These are phyloP conservation scores for Jatropha curcas DNA, from an alignment of 345 rosid genomes.

Conservation along the genomic window DNA sequence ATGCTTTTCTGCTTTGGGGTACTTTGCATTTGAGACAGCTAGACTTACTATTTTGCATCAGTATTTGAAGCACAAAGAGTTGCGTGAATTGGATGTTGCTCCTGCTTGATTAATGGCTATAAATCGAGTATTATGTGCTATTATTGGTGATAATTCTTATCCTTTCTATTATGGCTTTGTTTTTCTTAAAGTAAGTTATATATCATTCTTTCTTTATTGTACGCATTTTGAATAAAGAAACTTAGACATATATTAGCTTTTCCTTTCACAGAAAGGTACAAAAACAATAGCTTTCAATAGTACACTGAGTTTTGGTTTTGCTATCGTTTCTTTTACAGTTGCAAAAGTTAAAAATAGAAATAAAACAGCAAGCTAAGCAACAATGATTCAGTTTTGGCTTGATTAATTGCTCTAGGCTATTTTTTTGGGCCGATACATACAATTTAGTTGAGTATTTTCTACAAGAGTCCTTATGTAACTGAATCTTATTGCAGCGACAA, in stretches of 20 bases:
- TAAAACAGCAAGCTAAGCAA: too few relatives aligned
- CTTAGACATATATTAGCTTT: neutral
- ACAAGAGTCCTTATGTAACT: neutral
- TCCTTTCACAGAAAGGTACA: neutral
- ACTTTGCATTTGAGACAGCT: constrained; percentile 95
- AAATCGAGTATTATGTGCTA: neutral
- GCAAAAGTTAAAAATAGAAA: too few relatives aligned
- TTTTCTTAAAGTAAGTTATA: neutral
- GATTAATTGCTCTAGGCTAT: neutral
- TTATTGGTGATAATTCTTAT: constrained; percentile 14
- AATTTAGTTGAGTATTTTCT: neutral
- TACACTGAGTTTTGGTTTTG: too few relatives aligned
- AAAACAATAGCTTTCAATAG: neutral
- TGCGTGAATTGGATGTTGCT: constrained; percentile 32
- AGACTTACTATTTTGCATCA: constrained; percentile 70
- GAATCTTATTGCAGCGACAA: neutral
- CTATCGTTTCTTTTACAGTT: too few relatives aligned
- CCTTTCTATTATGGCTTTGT: constrained; percentile 6
- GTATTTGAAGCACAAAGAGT: constrained; percentile 64
- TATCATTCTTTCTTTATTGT: neutral
- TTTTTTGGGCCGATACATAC: neutral
- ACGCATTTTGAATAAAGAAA: neutral
- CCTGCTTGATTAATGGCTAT: constrained; percentile 29
- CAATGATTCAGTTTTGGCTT: neutral
- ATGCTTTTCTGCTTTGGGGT: constrained; percentile 82